Base-by-base conservation (phyloP, 352 stramenopile species). In the Phytopythium montanum region DNA sequence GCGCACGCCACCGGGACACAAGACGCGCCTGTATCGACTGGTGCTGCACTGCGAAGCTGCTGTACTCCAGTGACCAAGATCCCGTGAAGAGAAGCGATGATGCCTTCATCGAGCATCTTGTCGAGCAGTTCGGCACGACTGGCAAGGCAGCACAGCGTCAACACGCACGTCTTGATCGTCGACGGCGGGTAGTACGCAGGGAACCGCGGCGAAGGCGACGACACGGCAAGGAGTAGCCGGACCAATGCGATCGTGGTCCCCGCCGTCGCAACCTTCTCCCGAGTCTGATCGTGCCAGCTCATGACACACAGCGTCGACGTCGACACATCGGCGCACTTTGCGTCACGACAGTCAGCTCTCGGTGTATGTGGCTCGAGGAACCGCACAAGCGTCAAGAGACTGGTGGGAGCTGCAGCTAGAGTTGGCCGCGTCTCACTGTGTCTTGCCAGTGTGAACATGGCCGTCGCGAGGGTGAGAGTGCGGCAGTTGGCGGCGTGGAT, bases 101-200 rank as follows among this genome's bases (percentile, higher is more conserved):
- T 59, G 7, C 64, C 61, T 31, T 81, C 61, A 33, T 64, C 59
- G 1, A 92, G 59, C 82, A 92, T 87, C 6, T 67, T 50, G 23
- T 67, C 54, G 6, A 86, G 49, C 19, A 89, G 69, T 7, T 79
- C 67, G 2, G 33, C 21, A 26, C 26, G 70, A 23, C 82, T 66
- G 3, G 82, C 62, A 5, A 92, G 63, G 42, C 79, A 89, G 39
- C 78, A 87, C 0, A 92, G 68, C 19, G 78, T 81, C 31, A 92
- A 61, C 9, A 90, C 57, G n/a, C 68, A 77, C 9, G 67, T 75
- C 36, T 75, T 79, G n/a, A 82, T 66, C 3, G 60, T 61, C 59
- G 55, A 44, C 7, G 64, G 29, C 9, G 56, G 54, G 25, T 61
- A 73, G 39, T 61, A 57, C 8, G 7, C 23, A 18, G 36, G 36